These are phyloP conservation scores for Apiospora rasikravindrae DNA, from an alignment of 2,329 filamentous ascomycete genomes.

Conservation along the genomic window DNA sequence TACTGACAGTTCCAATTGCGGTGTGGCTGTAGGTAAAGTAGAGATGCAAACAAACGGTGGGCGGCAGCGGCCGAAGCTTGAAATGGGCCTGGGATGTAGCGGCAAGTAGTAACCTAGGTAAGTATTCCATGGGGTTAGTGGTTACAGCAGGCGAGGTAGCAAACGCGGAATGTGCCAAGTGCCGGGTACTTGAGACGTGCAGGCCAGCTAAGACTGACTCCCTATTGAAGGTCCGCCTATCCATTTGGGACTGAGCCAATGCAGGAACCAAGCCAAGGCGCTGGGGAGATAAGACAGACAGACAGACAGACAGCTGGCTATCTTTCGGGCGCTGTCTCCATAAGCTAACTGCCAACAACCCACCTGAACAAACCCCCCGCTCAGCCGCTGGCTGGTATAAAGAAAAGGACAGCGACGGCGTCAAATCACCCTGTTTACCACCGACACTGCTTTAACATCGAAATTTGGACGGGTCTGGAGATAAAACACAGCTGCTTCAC, in stretches of 20 bases:
- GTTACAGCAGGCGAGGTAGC: not conserved
- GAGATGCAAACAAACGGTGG: not conserved
- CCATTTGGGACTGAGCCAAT: no score
- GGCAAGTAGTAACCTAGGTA: no score
- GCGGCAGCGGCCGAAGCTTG: constrained; percentile 8
- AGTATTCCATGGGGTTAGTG: no score
- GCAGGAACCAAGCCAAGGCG: not conserved
- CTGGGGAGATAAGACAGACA: not conserved
- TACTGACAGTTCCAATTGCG: not conserved
- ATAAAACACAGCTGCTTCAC: no score
- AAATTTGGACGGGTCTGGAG: no score
- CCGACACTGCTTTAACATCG: no score
- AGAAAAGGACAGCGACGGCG: no score
- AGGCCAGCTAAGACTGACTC: no score
- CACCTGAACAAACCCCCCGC: not conserved
- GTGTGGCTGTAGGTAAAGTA: not conserved
- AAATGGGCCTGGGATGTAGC: not conserved
- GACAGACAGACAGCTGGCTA: not conserved
- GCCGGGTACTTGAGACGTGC: not conserved
- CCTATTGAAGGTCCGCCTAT: no score
- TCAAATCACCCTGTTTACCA: no score
- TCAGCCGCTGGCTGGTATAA: no score
- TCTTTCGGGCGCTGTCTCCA: not conserved
- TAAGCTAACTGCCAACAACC: not conserved
- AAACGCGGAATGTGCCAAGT: not conserved